These are phyloP conservation scores for Kwoniella dendrophila DNA, from an alignment of 768 basidiomycete genomes.

Conservation along the genomic window DNA sequence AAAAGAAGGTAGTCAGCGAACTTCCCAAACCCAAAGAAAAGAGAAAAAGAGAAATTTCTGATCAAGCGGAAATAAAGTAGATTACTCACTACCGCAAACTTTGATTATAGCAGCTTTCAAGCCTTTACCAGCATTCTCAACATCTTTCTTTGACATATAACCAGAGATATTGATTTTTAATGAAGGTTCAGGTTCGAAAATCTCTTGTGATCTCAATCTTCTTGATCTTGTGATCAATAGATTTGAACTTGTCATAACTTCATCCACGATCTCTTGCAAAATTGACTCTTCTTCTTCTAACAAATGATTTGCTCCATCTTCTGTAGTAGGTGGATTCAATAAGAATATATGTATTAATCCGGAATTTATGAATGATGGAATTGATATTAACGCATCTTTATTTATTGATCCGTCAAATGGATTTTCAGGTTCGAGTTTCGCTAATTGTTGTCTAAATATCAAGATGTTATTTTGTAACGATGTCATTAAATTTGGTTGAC, in stretches of 20 bases:
- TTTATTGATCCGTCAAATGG: conserved; percentile 13
- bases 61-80: not conserved
- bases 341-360: conserved; percentile 85
- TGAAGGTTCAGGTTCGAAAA: conserved; percentile 76
- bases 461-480: conserved; percentile 79
- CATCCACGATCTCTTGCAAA: conserved; percentile 91
- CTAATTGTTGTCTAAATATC: conserved; percentile 75
- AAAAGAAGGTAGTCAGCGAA: too few species aligned
- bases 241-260: conserved; percentile 70
- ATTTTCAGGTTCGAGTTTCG: conserved; percentile 65
- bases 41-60: too few species aligned
- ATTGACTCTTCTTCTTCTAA: conserved; percentile 69
- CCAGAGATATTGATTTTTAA: conserved; percentile 79
- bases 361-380: conserved; percentile 82
- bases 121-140: conserved; percentile 79
- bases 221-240: conserved; percentile 84
- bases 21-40: too few species aligned
- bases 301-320: too few species aligned
- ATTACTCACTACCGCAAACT: conserved; percentile 63
- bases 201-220: conserved; percentile 79
- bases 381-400: conserved; percentile 64
- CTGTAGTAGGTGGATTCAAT: conserved; percentile 49
- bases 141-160: conserved; percentile 82
- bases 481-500: conserved; percentile 72
- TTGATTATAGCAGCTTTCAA: conserved; percentile 75